Percentiles rank a stretch among this genome's conserved stretches.
These are phyloP conservation scores for Hippophae gyantsensis DNA, from an alignment of 306 rosid species.

Conservation along the genomic window DNA sequence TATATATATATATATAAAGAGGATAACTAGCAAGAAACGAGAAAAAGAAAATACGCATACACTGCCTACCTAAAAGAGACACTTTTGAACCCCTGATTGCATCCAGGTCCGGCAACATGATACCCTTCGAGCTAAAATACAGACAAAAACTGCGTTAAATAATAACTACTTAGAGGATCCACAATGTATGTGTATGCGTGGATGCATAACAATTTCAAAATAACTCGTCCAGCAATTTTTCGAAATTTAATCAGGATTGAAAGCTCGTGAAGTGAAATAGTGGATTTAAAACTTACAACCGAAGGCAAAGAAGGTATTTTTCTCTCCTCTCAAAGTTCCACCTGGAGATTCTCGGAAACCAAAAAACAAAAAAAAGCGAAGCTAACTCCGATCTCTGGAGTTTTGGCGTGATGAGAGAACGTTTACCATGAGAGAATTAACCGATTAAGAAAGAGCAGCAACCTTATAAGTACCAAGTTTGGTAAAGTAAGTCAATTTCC, in stretches of 20 bases:
- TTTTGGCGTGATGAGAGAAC: background rate
- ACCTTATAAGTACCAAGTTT: no score
- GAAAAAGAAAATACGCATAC: constrained; percentile 17
- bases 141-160: background rate
- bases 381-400: constrained; percentile 5
- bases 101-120: constrained; percentile 35
- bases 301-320: background rate
- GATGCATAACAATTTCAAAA: background rate
- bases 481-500: no score
- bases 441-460: no score
- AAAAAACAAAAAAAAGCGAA: background rate
- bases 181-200: background rate
- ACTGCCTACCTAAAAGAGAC: constrained; percentile 36
- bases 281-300: background rate
- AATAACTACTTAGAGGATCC: background rate
- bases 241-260: background rate
- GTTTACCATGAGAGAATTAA: no score
- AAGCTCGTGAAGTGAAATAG: background rate
- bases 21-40: background rate
- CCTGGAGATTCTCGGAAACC: background rate
- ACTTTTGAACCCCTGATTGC: constrained; percentile 29
- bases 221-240: background rate
- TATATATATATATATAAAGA: no score
- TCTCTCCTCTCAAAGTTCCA: background rate
- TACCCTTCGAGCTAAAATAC: constrained; percentile 34